A percentile compares a stretch with the other conserved stretches of the same genome.
These are phyloP conservation scores for Helianthus tuberosus DNA, from an alignment of 129 eudicot genomes.

Conservation along the genomic window DNA sequence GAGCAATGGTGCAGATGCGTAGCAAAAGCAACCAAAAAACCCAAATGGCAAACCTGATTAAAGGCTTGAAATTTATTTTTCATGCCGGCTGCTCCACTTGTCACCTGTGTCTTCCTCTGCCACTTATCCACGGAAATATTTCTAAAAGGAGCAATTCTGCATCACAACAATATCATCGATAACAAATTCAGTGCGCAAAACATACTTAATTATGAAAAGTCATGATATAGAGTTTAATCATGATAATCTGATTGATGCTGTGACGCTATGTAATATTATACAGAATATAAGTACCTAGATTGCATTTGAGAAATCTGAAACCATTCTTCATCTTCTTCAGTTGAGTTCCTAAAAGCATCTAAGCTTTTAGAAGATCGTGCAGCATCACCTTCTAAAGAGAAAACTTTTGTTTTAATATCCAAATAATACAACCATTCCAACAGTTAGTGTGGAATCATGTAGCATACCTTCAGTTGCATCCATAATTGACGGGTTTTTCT, in stretches of 20 bases:
- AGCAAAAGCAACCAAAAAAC: conserved; percentile 4
- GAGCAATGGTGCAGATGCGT: not conserved
- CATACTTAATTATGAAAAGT: not conserved
- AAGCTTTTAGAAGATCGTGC: conserved; percentile 35
- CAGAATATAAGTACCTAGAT: conserved; percentile 58
- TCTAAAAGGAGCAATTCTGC: conserved; percentile 62
- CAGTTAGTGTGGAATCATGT: not conserved
- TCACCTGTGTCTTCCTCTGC: conserved; percentile 88
- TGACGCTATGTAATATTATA: not conserved
- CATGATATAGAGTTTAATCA: conserved; percentile 12
- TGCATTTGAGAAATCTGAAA: conserved; percentile 75
- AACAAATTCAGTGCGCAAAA: not conserved
- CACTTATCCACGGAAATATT: conserved; percentile 85
- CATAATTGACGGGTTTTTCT: conserved; percentile 73
- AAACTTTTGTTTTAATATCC: conserved; percentile 9
- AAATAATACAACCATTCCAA: conserved; percentile 9
- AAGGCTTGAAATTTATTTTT: conserved; percentile 76
- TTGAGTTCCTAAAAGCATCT: conserved; percentile 38
- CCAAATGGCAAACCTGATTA: conserved; percentile 56
- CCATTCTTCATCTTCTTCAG: conserved; percentile 77
- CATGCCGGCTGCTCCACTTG: conserved; percentile 79
- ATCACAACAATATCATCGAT: conserved; percentile 15
- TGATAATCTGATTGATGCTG: conserved; percentile 1
- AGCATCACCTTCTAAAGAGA: conserved; percentile 35
- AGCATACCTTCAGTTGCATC: conserved; percentile 62